Base-by-base conservation (phyloP, 306 rosid genomes). In the Casuarina cunninghamiana region DNA sequence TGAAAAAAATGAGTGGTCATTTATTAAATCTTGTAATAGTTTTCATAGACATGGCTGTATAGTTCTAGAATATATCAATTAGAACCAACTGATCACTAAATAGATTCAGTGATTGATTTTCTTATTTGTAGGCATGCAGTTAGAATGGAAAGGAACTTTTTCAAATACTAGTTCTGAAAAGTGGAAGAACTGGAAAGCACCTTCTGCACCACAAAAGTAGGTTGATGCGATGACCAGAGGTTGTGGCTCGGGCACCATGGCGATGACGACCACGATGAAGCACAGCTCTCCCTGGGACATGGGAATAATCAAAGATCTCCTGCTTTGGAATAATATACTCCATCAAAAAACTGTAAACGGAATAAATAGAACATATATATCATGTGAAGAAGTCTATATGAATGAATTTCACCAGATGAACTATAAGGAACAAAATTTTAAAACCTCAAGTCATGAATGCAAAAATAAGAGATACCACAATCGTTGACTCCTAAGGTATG, bases 221-320 rank as follows among this genome's bases (percentile, higher is more conserved):
- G 79, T 88, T 88, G 81, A 81, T 73, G 19, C 91, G 89, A 70
- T 88, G 83, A 65, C 91, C 91, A 42, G 84, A 85, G 55, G 89
- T 85, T 26, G 89, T 88, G 62, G 89, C 87, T 74, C 86, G 85
- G 50, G 91, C 87, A 78, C 91, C 91, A 88, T 85, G 91, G 72
- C 91, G 91, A 72, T 88, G 89, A 13, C 91, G 91, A 58, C 91
- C 91, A n/a, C 87, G 87, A 79, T 88, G 91, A 81, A 88, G 89
- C 57, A 88, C 86, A 76, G 89, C 91, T 75, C 75, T 83, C 74
- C 91, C 91, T 48, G 87, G 84, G 57, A 71, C 80, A 83, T 88
- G 91, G 69, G 78, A 73, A 79, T 85, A 88, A 73, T 80, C 89
- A 74, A 88, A 88, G 68, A 70, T 77, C 84, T 88, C 91, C 91